Conservation (phyloP, 2,329 filamentous ascomycete genomes). For the Rhinocladiella similis region DNA sequence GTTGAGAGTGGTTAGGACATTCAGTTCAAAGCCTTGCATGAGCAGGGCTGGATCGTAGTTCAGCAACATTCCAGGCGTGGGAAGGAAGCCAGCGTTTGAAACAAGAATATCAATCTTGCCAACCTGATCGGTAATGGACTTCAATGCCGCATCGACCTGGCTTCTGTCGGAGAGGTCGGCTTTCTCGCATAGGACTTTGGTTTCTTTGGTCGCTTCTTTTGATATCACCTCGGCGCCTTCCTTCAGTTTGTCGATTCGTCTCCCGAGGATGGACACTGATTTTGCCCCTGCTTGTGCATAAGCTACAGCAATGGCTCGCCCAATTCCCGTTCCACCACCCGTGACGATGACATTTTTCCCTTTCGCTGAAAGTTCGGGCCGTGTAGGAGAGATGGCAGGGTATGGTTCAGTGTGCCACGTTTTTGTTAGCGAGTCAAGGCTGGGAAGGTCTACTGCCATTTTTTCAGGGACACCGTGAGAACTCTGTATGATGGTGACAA, state of each 20-base stretch:
- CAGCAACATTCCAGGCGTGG: not conserved
- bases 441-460: not conserved
- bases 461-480: not conserved
- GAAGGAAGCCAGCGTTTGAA: conserved; percentile 12
- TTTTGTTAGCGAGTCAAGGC: not conserved
- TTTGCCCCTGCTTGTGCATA: conserved; percentile 32
- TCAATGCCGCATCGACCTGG: not conserved
- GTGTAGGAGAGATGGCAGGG: conserved; percentile 33
- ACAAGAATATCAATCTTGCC: conserved; percentile 14
- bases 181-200: not conserved
- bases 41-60: conserved; percentile 9
- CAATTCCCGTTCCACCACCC: conserved; percentile 32
- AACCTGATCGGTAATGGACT: not conserved
- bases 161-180: conserved; percentile 1
- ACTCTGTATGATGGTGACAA: too few species aligned
- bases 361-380: conserved; percentile 27
- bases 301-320: conserved; percentile 26
- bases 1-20: conserved; percentile 12
- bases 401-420: conserved; percentile 34
- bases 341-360: conserved; percentile 32
- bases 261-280: conserved; percentile 2
- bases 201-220: not conserved
- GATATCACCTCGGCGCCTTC: not conserved
- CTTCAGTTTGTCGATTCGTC: not conserved
- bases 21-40: conserved; percentile 15